These are phyloP conservation scores for Vigna radiata DNA, from an alignment of 306 rosid genomes.

Conservation along the genomic window DNA sequence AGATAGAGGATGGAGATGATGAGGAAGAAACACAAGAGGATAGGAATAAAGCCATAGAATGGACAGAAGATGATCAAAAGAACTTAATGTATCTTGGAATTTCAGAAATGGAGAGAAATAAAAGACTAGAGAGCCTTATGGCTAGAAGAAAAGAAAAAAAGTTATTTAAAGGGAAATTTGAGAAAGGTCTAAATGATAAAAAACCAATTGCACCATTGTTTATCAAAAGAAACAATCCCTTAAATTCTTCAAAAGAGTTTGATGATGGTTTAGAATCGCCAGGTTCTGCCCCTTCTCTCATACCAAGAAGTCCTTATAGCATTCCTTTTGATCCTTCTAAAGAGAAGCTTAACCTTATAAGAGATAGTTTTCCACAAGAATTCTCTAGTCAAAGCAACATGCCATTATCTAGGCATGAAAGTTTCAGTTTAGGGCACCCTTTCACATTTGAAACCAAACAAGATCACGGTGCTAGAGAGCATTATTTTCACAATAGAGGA, in stretches of 20 bases:
- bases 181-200: constrained; percentile 45
- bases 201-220: constrained; percentile 55
- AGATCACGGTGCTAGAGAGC: constrained; percentile 31
- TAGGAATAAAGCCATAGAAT: constrained; percentile 66
- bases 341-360: constrained; percentile 69
- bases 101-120: constrained; percentile 86
- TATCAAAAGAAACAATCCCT: constrained; percentile 36
- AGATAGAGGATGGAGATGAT: constrained; percentile 49
- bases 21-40: constrained; percentile 57
- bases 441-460: constrained; percentile 42
- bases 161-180: constrained; percentile 46
- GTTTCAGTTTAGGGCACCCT: constrained; percentile 63
- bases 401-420: constrained; percentile 67
- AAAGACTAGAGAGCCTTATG: constrained; percentile 75
- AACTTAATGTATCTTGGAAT: constrained; percentile 78
- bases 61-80: constrained; percentile 87
- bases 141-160: constrained; percentile 75
- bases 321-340: constrained; percentile 77
- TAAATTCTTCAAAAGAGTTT: constrained; percentile 27
- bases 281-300: constrained; percentile 78
- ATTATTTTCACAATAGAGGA: constrained; percentile 21
- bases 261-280: constrained; percentile 62
- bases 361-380: constrained; percentile 70
- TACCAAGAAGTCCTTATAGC: constrained; percentile 72
- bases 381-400: constrained; percentile 58